Evolutionary conservation across 345 rosid genomes (phyloP), one percentile per base, ranked within the genome.

Genomic region (Aethionema arabicum): DNA sequence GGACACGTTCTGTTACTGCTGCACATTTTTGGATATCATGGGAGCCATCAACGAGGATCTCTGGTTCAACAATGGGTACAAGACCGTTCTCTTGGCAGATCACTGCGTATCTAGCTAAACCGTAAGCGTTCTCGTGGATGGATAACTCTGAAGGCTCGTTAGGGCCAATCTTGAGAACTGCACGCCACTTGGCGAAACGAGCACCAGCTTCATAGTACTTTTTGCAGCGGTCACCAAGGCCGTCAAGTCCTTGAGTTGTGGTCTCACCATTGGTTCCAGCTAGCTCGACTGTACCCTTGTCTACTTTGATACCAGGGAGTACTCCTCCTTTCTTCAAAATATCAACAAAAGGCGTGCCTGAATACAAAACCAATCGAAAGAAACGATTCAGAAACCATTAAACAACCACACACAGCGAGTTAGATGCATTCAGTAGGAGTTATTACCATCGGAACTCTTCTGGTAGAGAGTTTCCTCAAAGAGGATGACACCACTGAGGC

Each of bases 81-180:
- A 92, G 80, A 12, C 98, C 98, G n/a, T 87, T 85, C 84, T 92
- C 93, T 58, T 92, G 98, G 71, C 96, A 92, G 63, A 89, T 87
- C 14, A 76, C 77, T 0, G 95, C 98, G 37, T 89, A 92, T 59
- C 96, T 74, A 7, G 98, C 97, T 27, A 92, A 66, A 0, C 95
- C 98, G 35, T 87, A 77, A 40, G 98, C 98, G 65, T 92, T 92
- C 75, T 85, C 95, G 0, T 79, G 84, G 79, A 92, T 87, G 8
- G 96, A 74, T 13, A 89, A 54, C 82, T 83, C 86, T 13, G 95
- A 81, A 2, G 98, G 98, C 82, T 92, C 95, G 2, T 61, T 89
- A 3, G 60, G 45, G 32, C 90, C 78, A 32, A 92, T 92, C 78
- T 89, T 92, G 10, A 92, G 85, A 11, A 92, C 98, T 0, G 95